Evolutionary conservation across 2,329 filamentous ascomycete genomes (phyloP).

Genomic region (Colletotrichum liriopes): DNA sequence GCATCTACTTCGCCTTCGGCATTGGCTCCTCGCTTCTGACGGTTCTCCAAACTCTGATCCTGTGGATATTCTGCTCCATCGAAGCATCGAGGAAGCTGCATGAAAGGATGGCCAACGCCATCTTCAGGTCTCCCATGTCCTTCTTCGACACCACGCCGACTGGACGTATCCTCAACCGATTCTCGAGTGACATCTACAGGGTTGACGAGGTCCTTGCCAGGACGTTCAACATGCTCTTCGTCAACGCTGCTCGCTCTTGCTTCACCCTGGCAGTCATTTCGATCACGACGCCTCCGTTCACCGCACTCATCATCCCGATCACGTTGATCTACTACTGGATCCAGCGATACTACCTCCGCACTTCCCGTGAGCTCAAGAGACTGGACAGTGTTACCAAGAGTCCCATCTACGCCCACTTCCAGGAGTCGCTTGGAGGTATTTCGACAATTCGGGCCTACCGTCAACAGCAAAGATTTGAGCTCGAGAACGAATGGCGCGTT

Average conservation of each 20-base stretch:
- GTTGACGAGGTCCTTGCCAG: constrained; percentile 95
- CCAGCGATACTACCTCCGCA: constrained; percentile 96
- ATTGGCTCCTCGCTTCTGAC: constrained; percentile 88
- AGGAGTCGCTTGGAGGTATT: constrained; percentile 94
- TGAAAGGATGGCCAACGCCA: constrained; percentile 96
- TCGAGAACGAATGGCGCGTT: constrained; percentile 97
- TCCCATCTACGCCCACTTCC: constrained; percentile 98
- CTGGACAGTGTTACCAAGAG: constrained; percentile 95
- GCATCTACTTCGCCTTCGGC: constrained; percentile 95
- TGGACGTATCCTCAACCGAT: constrained; percentile 96
- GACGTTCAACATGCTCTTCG: constrained; percentile 97
- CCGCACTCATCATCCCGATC: constrained; percentile 86
- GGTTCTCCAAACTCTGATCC: constrained; percentile 90
- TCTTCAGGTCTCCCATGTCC: constrained; percentile 97
- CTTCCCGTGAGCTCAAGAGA: constrained; percentile 95
- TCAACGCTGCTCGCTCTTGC: constrained; percentile 79
- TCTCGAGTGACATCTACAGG: constrained; percentile 87
- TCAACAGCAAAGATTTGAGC: constrained; percentile 87
- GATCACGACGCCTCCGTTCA: constrained; percentile 83
- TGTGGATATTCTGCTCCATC: constrained; percentile 99
- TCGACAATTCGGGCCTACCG: constrained; percentile 96
- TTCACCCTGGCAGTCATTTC: constrained; percentile 94
- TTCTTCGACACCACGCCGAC: constrained; percentile 99
- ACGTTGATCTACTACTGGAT: constrained; percentile 89
- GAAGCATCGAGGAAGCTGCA: constrained; percentile 98